Conservation (phyloP, 108 stramenopile species). For the Nitzschia sp. region DNA sequence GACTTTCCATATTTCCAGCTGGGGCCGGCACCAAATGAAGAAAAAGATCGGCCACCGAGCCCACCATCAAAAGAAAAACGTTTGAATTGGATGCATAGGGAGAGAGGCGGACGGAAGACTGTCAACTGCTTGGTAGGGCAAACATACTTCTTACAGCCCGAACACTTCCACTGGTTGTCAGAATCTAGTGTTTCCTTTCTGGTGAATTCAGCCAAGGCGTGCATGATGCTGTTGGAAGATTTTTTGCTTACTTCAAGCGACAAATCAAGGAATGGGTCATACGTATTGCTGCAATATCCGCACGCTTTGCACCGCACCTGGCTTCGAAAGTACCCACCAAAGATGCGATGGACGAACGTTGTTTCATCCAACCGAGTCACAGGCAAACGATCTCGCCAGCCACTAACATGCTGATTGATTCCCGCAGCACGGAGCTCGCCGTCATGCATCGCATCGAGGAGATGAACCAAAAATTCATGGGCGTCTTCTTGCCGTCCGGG, state of each 20-base stretch:
- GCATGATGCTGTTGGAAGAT: slow-evolving; percentile 59
- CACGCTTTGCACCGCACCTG: slow-evolving; percentile 88
- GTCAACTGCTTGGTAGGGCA: slow-evolving; percentile 80
- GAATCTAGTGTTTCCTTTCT: slow-evolving; percentile 85
- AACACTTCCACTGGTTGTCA: slow-evolving; percentile 93
- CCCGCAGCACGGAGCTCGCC: slow-evolving; percentile 79
- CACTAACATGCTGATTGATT: slow-evolving; percentile 72
- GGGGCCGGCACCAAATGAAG: slow-evolving; percentile 29
- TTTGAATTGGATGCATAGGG: slow-evolving; percentile 95
- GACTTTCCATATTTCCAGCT: slow-evolving; percentile 33
- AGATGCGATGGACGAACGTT: slow-evolving; percentile 88
- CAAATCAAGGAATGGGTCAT: slow-evolving; percentile 95
- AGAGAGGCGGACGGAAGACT: slow-evolving; percentile 84
- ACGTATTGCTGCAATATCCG: slow-evolving; percentile 86
- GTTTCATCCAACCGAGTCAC: slow-evolving; percentile 89
- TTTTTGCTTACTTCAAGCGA: slow-evolving; percentile 86
- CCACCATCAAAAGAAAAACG: slow-evolving; percentile 82
- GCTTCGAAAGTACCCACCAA: slow-evolving; percentile 91
- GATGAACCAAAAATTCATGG: slow-evolving; percentile 95
- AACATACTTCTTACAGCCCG: slow-evolving; percentile 79
- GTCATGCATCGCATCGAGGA: slow-evolving; percentile 90
- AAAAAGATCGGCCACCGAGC: slow-evolving; percentile 26
- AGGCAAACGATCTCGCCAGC: slow-evolving; percentile 82
- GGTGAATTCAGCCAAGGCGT: slow-evolving; percentile 81
- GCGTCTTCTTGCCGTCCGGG: slow-evolving; percentile 96